phyloP scores from a whole-genome alignment of 768 basidiomycete genomes.

The Mycena alexandri region DNA sequence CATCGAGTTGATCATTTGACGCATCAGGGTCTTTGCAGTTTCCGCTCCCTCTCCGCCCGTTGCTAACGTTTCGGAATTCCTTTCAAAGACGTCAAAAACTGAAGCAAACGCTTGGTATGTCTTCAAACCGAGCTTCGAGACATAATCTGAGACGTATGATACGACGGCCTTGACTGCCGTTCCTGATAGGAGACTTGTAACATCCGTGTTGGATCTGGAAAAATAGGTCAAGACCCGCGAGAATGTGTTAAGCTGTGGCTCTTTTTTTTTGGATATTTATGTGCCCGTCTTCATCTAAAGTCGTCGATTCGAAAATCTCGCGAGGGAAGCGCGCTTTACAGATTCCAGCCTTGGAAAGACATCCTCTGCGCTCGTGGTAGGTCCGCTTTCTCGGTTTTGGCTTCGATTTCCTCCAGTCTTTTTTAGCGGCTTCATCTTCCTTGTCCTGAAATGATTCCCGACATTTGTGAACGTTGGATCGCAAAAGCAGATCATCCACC shows the following conservation, averaged over 20 bases:
- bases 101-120: constrained; percentile 20
- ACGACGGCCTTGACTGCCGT: constrained; percentile 21
- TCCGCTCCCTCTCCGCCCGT: constrained; percentile 31
- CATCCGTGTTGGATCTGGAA: constrained; percentile 16
- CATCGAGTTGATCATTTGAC: constrained; percentile 23
- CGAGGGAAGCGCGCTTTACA: constrained; percentile 46
- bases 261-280: constrained; percentile 17
- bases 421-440: neutral
- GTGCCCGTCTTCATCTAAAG: constrained; percentile 39
- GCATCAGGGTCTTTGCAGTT: constrained; percentile 10
- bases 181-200: constrained; percentile 17
- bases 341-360: constrained; percentile 19
- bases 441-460: neutral
- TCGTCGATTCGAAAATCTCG: constrained; percentile 29
- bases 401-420: constrained; percentile 13
- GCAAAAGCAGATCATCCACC: too few relatives aligned
- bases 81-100: constrained; percentile 25
- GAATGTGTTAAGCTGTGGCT: constrained; percentile 3
- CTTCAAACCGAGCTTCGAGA: constrained; percentile 14
- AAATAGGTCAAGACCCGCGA: constrained; percentile 1
- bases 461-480: too few relatives aligned
- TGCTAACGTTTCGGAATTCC: constrained; percentile 33
- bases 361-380: constrained; percentile 14
- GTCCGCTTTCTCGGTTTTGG: constrained; percentile 10
- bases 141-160: constrained; percentile 14